Evolutionary conservation across 768 basidiomycete species (phyloP), one percentile per base, ranked within the genome.

Genomic region (Amanita phalloides): DNA sequence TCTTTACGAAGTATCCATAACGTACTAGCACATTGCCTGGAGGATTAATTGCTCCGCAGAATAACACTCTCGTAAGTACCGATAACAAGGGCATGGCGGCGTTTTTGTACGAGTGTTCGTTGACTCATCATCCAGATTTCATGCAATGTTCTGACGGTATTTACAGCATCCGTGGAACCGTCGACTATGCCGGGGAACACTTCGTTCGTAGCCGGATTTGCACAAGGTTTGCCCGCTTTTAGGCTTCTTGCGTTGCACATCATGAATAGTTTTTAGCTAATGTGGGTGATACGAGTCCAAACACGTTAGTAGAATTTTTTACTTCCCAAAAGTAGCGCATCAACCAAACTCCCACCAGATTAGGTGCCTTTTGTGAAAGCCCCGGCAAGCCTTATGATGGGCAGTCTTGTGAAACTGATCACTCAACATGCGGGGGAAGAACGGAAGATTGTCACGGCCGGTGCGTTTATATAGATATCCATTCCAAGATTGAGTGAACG

Each of bases 41-140:
- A 45, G 10, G 44, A 14, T 52, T n/a, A 37, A 26, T 20, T 17
- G 11, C 10, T 36, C 26, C 32, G 3, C 56, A 88, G 84, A 90
- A 90, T 61, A 90, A 88, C 56, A 88, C 86, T 0, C 68, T 89
- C n/a, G 76, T 90, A 28, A 88, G 85, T 63, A 66, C 75, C 3
- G 88, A 90, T 64, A 90, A 90, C 69, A 90, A 90, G 63, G 88
- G 88, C 37, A 88, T 90, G 85, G 86, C 87, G 3, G 86, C 86
- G 6, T 83, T 77, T 63, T 62, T 89, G 14, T 90, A 86, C 54
- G 88, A 90, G 72, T 68, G 83, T 84, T 53, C 46, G 74, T 51
- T 49, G 33, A 14, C 7, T 26, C 21, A n/a, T 26, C 45, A 48
- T 23, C n/a, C 21, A 47, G 13, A 1, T 11, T 38, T 44, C 36